Evolutionary conservation across 441 rosid species (phyloP).

Genomic region (Aquilaria agallochum): DNA sequence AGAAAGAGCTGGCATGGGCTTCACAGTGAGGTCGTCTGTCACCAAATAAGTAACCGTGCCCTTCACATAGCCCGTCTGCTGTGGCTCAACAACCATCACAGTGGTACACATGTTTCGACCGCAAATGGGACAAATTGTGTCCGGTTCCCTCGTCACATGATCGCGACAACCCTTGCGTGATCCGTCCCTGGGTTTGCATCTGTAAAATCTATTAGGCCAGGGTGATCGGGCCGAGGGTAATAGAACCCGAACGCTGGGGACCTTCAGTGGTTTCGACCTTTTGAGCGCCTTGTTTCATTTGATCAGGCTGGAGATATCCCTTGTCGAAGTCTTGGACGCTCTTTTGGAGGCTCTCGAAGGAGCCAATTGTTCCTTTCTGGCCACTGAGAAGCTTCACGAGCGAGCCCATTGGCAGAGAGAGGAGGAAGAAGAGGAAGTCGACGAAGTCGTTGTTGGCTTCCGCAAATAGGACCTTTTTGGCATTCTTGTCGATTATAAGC

Average conservation of each 20-base stretch:
- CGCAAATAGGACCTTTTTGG: constrained; percentile 18
- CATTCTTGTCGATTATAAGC: constrained; percentile 16
- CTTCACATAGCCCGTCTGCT: constrained; percentile 9
- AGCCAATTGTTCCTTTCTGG: constrained; percentile 9
- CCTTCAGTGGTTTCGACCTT: not conserved
- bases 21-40: constrained; percentile 26
- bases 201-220: too few relatives aligned
- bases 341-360: not conserved
- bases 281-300: not conserved
- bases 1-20: constrained; percentile 18
- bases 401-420: constrained; percentile 18
- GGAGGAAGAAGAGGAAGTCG: constrained; percentile 21
- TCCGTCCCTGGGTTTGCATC: too few relatives aligned
- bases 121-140: not conserved
- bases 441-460: constrained; percentile 29
- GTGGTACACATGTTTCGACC: too few relatives aligned
- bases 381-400: constrained; percentile 9
- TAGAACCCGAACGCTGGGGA: too few relatives aligned
- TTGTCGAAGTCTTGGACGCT: constrained; percentile 13
- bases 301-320: constrained; percentile 5
- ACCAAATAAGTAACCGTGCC: constrained; percentile 28
- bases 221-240: too few relatives aligned
- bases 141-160: too few relatives aligned
- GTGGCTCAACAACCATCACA: too few relatives aligned
- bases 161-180: too few relatives aligned